Conservation (phyloP, 2,329 filamentous ascomycete genomes). For the Aspergillus terreus region DNA sequence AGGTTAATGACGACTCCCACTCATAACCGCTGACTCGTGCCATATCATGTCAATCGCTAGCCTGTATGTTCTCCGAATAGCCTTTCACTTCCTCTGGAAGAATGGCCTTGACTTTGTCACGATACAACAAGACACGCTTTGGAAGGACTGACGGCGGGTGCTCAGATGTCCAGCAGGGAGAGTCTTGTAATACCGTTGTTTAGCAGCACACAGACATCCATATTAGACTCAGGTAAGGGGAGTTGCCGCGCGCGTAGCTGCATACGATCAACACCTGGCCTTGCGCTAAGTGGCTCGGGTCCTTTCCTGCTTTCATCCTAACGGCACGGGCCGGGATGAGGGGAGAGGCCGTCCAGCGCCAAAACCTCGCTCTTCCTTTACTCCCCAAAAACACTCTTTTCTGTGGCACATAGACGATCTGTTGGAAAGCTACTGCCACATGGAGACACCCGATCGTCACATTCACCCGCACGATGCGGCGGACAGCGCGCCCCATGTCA, state of each 20-base stretch:
- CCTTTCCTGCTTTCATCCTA: neutral
- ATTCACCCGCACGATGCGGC: too few species aligned
- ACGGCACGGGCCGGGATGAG: neutral
- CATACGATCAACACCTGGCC: neutral
- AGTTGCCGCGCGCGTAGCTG: neutral
- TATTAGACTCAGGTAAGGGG: too few species aligned
- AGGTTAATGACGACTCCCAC: neutral
- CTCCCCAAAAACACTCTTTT: neutral
- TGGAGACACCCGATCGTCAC: too few species aligned
- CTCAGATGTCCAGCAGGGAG: neutral
- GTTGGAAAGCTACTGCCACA: too few species aligned
- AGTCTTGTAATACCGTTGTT: neutral
- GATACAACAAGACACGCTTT: too few species aligned
- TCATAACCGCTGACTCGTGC: neutral
- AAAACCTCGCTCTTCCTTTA: neutral
- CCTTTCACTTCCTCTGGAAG: too few species aligned
- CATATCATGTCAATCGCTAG: too few species aligned
- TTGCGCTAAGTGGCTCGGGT: neutral
- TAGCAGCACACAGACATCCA: neutral
- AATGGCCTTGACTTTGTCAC: too few species aligned
- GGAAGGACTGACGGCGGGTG: too few species aligned
- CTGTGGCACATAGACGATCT: too few species aligned
- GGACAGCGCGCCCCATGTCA: neutral
- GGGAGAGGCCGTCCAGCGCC: neutral
- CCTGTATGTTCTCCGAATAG: too few species aligned